Percentiles rank a stretch among this genome's conserved stretches.
Conservation (phyloP, 768 basidiomycete genomes). For the Lentinula lateritia region DNA sequence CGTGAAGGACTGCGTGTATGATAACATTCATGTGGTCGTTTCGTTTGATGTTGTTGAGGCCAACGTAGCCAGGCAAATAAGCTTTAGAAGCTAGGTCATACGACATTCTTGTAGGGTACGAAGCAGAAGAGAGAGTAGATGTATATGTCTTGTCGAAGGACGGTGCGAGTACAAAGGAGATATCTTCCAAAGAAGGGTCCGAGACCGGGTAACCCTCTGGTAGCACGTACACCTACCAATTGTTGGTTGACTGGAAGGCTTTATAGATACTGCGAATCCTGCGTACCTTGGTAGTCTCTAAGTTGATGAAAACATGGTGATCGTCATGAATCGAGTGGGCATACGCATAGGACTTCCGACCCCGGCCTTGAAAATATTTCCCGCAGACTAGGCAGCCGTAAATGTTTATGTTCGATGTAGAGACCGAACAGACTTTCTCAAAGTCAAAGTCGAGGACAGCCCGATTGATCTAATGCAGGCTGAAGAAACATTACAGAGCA, state of each 20-base stretch:
- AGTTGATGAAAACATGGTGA: constrained; percentile 97
- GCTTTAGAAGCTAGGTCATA: constrained; percentile 80
- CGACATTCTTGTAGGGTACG: constrained; percentile 63
- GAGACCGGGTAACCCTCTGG: constrained; percentile 96
- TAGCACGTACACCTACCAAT: constrained; percentile 84
- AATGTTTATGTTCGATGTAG: constrained; percentile 92
- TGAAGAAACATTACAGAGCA: not conserved
- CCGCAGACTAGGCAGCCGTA: constrained; percentile 98
- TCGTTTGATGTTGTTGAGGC: constrained; percentile 94
- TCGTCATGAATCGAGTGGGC: constrained; percentile 96
- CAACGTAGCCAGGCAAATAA: constrained; percentile 91
- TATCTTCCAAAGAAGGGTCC: constrained; percentile 95
- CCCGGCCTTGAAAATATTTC: constrained; percentile 97
- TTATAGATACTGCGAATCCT: constrained; percentile 11
- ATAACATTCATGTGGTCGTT: constrained; percentile 99
- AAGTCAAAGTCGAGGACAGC: constrained; percentile 95
- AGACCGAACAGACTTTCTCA: constrained; percentile 97
- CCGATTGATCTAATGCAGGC: constrained; percentile 72
- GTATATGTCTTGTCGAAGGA: constrained; percentile 67
- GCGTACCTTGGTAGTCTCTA: constrained; percentile 86
- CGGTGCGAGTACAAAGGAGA: constrained; percentile 84
- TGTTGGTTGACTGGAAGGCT: not conserved
- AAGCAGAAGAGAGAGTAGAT: constrained; percentile 48
- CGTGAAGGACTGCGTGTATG: constrained; percentile 88
- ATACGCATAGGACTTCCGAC: constrained; percentile 91